A percentile compares a stretch with the other conserved stretches of the same genome.
Evolutionary conservation across 1,284 basidiomycete genomes (phyloP).

Genomic region (Exobasidium rhododendri): DNA sequence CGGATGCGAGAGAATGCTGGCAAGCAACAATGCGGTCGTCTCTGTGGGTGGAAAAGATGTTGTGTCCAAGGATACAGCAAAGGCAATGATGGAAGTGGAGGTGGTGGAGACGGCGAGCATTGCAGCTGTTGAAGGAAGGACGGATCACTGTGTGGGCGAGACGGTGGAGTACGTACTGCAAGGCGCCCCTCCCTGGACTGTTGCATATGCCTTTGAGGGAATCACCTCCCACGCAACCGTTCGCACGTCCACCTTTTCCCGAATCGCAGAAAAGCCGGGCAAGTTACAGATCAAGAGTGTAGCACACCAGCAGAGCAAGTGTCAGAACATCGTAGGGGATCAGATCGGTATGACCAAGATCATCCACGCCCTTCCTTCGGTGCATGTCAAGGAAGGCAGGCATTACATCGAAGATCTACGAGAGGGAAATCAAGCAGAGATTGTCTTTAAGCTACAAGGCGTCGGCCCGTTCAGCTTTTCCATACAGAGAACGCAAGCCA

Average conservation of each 20-base stretch:
- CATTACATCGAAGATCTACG: slow-evolving; percentile 78
- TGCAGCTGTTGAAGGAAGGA: slow-evolving; percentile 71
- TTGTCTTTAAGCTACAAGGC: slow-evolving; percentile 80
- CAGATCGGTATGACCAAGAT: slow-evolving; percentile 61
- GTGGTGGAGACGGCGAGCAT: slow-evolving; percentile 93
- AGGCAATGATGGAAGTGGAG: slow-evolving; percentile 57
- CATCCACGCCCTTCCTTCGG: slow-evolving; percentile 80
- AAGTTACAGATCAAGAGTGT: slow-evolving; percentile 78
- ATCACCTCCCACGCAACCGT: slow-evolving; percentile 72
- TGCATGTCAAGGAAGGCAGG: slow-evolving; percentile 79
- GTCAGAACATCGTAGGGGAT: slow-evolving; percentile 67
- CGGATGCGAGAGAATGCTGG: slow-evolving; percentile 23
- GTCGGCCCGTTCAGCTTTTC: slow-evolving; percentile 89
- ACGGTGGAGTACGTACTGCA: slow-evolving; percentile 85
- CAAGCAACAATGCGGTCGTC: slow-evolving; percentile 1
- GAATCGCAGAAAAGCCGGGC: slow-evolving; percentile 75
- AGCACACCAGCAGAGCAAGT: slow-evolving; percentile 65
- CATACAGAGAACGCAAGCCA: slow-evolving; percentile 55
- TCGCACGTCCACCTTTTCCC: slow-evolving; percentile 74
- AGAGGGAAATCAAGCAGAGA: slow-evolving; percentile 77
- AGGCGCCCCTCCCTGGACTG: slow-evolving; percentile 90
- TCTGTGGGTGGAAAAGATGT: neutral
- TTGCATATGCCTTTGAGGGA: slow-evolving; percentile 81
- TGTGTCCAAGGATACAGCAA: slow-evolving; percentile 4
- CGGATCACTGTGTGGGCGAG: slow-evolving; percentile 87